phyloP scores from a whole-genome alignment of 805 yeast genomes.

The Cyberlindnera misumaiensis region DNA sequence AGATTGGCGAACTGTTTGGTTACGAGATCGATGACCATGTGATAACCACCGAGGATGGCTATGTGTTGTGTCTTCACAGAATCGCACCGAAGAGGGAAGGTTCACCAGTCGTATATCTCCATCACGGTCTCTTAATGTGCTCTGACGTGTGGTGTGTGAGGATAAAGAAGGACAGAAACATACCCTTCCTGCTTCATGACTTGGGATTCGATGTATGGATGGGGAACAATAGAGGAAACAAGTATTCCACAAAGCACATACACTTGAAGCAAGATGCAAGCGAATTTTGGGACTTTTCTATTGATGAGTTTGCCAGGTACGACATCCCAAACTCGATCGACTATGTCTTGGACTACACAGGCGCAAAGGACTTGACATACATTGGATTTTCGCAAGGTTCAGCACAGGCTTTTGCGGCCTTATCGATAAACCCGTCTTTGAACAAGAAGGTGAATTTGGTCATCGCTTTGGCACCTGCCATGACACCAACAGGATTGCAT shows the following conservation, averaged over 20 bases:
- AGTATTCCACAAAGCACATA: slow-evolving; percentile 78
- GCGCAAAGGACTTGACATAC: slow-evolving; percentile 54
- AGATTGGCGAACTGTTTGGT: slow-evolving; percentile 63
- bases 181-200: slow-evolving; percentile 74
- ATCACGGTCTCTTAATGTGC: slow-evolving; percentile 88
- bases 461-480: slow-evolving; percentile 88
- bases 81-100: slow-evolving; percentile 35
- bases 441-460: slow-evolving; percentile 50
- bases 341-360: slow-evolving; percentile 53
- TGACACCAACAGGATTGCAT: slow-evolving; percentile 81
- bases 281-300: slow-evolving; percentile 80
- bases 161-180: slow-evolving; percentile 38
- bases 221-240: slow-evolving; percentile 90
- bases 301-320: slow-evolving; percentile 87
- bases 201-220: slow-evolving; percentile 92
- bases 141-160: slow-evolving; percentile 74
- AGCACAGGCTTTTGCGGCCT: slow-evolving; percentile 86
- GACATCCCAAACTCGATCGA: slow-evolving; percentile 85
- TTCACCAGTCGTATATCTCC: slow-evolving; percentile 64
- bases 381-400: slow-evolving; percentile 93
- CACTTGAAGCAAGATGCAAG: slow-evolving; percentile 31
- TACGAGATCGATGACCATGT: slow-evolving; percentile 70
- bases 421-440: slow-evolving; percentile 60
- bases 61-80: slow-evolving; percentile 69
- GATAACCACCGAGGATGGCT: slow-evolving; percentile 71